Evolutionary conservation across 768 basidiomycete species (phyloP).

Genomic region (Rhodotorula toruloides): DNA sequence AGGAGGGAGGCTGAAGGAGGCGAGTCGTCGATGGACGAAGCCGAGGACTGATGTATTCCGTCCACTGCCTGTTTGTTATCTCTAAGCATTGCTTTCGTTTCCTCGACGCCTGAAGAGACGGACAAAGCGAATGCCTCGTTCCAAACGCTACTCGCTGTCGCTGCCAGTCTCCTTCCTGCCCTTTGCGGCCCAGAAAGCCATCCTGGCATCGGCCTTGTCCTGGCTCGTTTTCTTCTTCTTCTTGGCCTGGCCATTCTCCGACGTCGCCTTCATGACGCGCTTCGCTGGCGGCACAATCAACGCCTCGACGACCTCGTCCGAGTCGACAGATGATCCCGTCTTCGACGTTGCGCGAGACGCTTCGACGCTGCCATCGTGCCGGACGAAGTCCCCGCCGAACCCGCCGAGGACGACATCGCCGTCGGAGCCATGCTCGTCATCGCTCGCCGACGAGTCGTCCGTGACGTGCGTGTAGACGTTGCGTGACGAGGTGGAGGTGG

Average conservation of each 20-base stretch:
- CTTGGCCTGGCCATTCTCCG: neutral
- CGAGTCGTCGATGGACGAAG: too few relatives aligned
- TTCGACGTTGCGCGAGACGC: neutral
- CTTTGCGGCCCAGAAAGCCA: slow-evolving; percentile 27
- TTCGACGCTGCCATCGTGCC: neutral
- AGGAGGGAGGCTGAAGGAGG: too few relatives aligned
- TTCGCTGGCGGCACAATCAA: slow-evolving; percentile 2
- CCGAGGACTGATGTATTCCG: too few relatives aligned
- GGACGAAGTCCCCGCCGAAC: slow-evolving; percentile 24
- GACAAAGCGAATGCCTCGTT: too few relatives aligned
- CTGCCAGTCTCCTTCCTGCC: slow-evolving; percentile 10
- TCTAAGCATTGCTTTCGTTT: too few relatives aligned
- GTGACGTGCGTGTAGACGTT: slow-evolving; percentile 3
- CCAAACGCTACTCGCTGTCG: neutral
- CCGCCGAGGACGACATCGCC: slow-evolving; percentile 34
- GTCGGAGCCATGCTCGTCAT: neutral
- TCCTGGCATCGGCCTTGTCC: slow-evolving; percentile 7
- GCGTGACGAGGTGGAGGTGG: neutral
- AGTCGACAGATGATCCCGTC: neutral
- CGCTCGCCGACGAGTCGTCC: neutral
- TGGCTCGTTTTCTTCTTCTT: neutral
- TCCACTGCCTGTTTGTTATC: too few relatives aligned
- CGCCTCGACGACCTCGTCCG: slow-evolving; percentile 7
- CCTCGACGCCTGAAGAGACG: too few relatives aligned
- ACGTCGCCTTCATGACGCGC: neutral